Base-by-base conservation (phyloP, 345 rosid species). In the Aquilaria sinensis region DNA sequence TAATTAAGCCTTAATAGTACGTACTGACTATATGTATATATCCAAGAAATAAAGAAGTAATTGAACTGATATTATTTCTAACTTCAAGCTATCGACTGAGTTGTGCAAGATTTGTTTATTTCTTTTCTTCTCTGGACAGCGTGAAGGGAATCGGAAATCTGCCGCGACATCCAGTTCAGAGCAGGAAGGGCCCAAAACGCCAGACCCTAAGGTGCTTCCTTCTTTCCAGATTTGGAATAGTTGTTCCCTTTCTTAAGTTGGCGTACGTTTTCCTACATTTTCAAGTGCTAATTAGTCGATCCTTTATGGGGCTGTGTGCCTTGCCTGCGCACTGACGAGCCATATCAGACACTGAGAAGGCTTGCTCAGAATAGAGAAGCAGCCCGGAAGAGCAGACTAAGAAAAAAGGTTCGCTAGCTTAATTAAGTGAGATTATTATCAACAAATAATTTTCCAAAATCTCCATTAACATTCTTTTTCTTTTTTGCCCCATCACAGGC, bases 281-380 rank as follows among this genome's bases (percentile, higher is more conserved):
- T 37, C 8, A 37, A 37, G 5, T 37, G 8, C 43, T 9, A 37
- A 37, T 37, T 3, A 37, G 23, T 23, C 23, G 23, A 23, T 23
- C 1, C 23, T 23, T 23, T 23, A 23, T 23, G 23, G 23, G 23
- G 23, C 23, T 23, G 23, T 23, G 23, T 23, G 23, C 23, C 23
- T 23, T 23, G 23, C 23, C 23, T 23, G 23, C 23, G 23, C 23
- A 23, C 23, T 23, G 23, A 23, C 23, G 23, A 23, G 23, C 47
- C 47, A 51, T 34, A 47, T 63, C 75, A 94, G 99, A 87, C 90
- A 65, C 47, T 88, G 70, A 88, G 99, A 73, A 87, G 99, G 72
- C 93, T 94, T 49, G 99, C 99, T 73, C 99, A 94, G 78, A 94
- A 94, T 83, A 87, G 99, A 79, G 99, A 94, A 71, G 99, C 99